These are phyloP conservation scores for Ichthyophthirius multifiliis DNA, from an alignment of 169 alveolate genomes.

Conservation along the genomic window DNA sequence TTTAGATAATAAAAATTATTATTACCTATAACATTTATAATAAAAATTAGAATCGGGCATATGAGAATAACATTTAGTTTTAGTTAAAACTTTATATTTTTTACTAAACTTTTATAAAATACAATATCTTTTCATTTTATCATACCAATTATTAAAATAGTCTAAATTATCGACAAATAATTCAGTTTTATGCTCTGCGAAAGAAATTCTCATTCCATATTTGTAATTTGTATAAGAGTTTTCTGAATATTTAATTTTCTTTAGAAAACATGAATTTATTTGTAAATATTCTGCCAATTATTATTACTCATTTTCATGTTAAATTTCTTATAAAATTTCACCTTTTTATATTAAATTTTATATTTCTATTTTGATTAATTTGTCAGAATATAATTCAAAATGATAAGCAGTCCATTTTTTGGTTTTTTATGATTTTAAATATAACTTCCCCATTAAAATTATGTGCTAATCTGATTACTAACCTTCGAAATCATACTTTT, in stretches of 20 bases:
- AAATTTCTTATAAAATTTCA: not conserved
- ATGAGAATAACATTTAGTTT: not conserved
- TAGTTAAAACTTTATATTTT: constrained; percentile 27
- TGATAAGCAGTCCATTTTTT: constrained; percentile 5
- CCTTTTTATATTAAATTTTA: not conserved
- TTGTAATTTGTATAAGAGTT: not conserved
- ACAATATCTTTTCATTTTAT: constrained; percentile 27
- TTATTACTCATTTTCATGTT: not conserved
- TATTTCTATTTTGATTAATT: not conserved
- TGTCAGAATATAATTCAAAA: constrained; percentile 7
- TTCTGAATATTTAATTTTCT: constrained; percentile 16
- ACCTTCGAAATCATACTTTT: not conserved
- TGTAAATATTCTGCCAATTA: not conserved
- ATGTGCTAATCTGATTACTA: not conserved
- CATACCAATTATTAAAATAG: constrained; percentile 25
- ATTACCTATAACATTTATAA: not conserved
- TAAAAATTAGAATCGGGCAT: not conserved
- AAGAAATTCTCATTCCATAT: constrained; percentile 30
- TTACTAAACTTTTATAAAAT: constrained; percentile 27
- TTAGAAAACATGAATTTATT: not conserved
- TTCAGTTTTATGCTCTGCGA: not conserved
- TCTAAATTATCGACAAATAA: constrained; percentile 11
- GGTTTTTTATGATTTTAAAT: not conserved
- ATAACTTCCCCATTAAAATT: constrained; percentile 2
- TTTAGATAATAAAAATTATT: no score